Evolutionary conservation across 345 rosid species (phyloP).

Genomic region (Eucalyptus pumila): DNA sequence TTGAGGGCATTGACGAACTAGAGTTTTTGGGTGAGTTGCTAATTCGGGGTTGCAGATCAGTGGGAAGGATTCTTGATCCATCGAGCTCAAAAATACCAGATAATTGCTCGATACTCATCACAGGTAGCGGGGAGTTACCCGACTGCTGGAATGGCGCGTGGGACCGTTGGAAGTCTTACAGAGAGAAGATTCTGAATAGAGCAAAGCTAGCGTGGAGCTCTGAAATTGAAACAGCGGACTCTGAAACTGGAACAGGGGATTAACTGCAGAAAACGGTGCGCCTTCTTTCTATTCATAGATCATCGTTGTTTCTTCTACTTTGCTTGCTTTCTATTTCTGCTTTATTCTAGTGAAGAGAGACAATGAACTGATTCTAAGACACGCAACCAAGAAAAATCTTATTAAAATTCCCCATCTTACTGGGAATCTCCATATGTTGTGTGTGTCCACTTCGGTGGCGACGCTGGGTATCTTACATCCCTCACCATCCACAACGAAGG

Average conservation of each 20-base stretch:
- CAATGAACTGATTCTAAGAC: too few relatives aligned
- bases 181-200: background rate
- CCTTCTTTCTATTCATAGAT: background rate
- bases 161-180: background rate
- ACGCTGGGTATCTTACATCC: too few relatives aligned
- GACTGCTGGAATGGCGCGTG: too few relatives aligned
- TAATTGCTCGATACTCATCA: accelerated
- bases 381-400: too few relatives aligned
- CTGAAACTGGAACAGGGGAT: too few relatives aligned
- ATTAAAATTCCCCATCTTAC: background rate
- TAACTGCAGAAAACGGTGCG: background rate
- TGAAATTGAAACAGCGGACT: too few relatives aligned
- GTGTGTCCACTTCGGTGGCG: too few relatives aligned
- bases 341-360: too few relatives aligned
- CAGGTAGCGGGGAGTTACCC: accelerated
- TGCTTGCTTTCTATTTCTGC: background rate
- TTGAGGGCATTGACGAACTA: background rate
- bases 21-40: too few relatives aligned
- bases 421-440: too few relatives aligned
- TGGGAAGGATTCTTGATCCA: background rate
- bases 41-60: too few relatives aligned
- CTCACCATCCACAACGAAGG: too few relatives aligned
- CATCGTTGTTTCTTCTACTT: background rate
- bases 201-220: background rate
- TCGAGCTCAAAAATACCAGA: background rate